Conservation (phyloP, 805 yeast species). For the Yarrowia sp. region DNA sequence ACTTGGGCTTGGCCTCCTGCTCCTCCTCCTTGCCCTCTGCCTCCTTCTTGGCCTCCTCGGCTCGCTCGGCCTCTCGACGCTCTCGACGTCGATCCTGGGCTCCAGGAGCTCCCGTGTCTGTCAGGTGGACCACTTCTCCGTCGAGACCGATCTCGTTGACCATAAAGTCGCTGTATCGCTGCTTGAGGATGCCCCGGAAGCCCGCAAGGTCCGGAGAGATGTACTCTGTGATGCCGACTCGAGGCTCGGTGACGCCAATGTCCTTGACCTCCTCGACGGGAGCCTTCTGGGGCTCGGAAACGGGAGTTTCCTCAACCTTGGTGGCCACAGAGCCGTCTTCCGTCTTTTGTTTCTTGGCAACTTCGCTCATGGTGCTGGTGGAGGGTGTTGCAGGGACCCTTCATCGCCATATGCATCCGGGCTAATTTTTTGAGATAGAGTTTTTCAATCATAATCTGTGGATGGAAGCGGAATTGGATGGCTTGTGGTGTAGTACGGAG, state of each 20-base stretch:
- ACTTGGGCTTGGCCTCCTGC: constrained; percentile 16
- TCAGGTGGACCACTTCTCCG: constrained; percentile 71
- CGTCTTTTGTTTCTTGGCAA: constrained; percentile 23
- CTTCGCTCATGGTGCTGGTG: constrained; percentile 7
- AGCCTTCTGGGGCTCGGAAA: neutral
- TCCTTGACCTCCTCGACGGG: neutral
- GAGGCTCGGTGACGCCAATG: constrained; percentile 59
- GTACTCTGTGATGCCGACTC: constrained; percentile 84
- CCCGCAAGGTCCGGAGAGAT: constrained; percentile 57
- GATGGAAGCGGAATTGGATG: neutral
- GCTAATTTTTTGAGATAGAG: constrained; percentile 18
- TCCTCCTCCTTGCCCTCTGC: constrained; percentile 28
- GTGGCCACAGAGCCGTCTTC: constrained; percentile 10
- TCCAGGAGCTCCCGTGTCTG: constrained; percentile 66
- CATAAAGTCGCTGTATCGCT: constrained; percentile 86
- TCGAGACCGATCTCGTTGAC: constrained; percentile 79
- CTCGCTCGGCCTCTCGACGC: constrained; percentile 30
- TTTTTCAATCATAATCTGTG: constrained; percentile 11
- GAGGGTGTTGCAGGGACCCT: neutral
- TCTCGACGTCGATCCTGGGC: constrained; percentile 38
- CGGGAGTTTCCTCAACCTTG: neutral
- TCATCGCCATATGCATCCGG: neutral
- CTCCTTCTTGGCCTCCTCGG: constrained; percentile 30
- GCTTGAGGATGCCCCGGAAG: constrained; percentile 77
- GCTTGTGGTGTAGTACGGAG: too few species aligned